Base-by-base conservation (phyloP, 352 stramenopile genomes). In the Pythium vanterpoolii region DNA sequence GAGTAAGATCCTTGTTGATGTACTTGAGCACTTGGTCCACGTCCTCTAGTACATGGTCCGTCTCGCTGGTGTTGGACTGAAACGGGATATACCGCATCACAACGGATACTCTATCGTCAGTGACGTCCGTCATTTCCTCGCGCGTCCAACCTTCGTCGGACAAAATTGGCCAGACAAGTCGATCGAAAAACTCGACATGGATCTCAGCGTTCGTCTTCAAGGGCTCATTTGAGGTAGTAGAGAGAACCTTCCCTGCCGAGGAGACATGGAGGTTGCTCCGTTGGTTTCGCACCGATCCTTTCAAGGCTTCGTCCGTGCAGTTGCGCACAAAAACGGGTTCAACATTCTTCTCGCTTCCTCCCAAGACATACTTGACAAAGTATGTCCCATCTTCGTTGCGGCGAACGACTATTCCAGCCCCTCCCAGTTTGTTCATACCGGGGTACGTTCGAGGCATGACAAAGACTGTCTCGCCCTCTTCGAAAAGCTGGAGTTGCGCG, bases 321-420 rank as follows among this genome's bases (percentile, higher is more conserved):
- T 74, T 67, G 34, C 69, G 76, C 4, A 95, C 77, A 56, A 87
- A 93, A 38, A 73, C 66, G 0, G 72, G 62, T 16, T 64, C 68
- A 2, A 95, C 76, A 28, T 62, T 63, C 63, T 92, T 93, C 63
- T 95, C 86, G 18, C 69, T 75, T 0, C 86, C 83, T 18, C 86
- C 86, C 11, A 95, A 69, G 40, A 95, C 60, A 61, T 93, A 95
- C 71, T 95, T 95, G 56, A 95, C 72, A 51, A 87, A 74, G 68
- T 92, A 93, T 16, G 79, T 80, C 45, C 73, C 77, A 42, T 93
- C 83, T 9, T 79, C 76, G 54, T 90, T 87, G 28, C 64, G 60
- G 8, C 68, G 52, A 38, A 68, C 49, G 14, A 95, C 66, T 28
- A 76, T 71, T 2, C 60, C 86, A 13, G 79, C 80, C 23, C 86